Conservation (phyloP, 164 flowering plant genomes). For the Berberis thunbergii region DNA sequence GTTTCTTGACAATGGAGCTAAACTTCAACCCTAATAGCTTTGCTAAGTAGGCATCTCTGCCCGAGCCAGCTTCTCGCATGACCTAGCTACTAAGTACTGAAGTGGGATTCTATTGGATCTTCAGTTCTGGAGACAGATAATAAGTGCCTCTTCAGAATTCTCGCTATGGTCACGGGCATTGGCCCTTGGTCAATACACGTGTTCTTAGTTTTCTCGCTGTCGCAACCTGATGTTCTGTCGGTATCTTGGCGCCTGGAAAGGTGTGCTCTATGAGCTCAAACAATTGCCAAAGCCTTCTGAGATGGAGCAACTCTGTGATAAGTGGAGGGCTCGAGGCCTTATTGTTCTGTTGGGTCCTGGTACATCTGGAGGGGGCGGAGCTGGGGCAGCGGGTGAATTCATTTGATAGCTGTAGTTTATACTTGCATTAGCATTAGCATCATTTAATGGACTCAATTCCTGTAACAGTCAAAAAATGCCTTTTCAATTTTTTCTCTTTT, state of each 20-base stretch:
- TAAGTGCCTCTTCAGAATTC: conserved; percentile 78
- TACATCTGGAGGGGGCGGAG: conserved; percentile 83
- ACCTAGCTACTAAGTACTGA: conserved; percentile 75
- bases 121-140: conserved; percentile 77
- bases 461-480: too few species aligned
- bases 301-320: conserved; percentile 89
- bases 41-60: conserved; percentile 89
- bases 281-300: conserved; percentile 88
- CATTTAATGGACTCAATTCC: too few species aligned
- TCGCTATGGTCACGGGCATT: conserved; percentile 95
- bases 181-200: conserved; percentile 97
- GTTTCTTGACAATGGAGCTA: too few species aligned
- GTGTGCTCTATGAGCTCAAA: conserved; percentile 64
- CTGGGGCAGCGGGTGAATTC: conserved; percentile 24
- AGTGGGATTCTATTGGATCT: conserved; percentile 71
- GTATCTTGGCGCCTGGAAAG: conserved; percentile 80
- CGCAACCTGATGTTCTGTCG: conserved; percentile 93
- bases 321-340: conserved; percentile 63
- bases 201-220: conserved; percentile 94
- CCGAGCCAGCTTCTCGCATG: conserved; percentile 82
- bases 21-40: conserved; percentile 41
- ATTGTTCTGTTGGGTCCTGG: conserved; percentile 86
- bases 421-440: too few species aligned
- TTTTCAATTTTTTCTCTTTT: too few species aligned
- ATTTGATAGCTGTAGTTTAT: too few species aligned